Evolutionary conservation across 345 rosid species (phyloP).

Genomic region (Boechera divaricarpa): DNA sequence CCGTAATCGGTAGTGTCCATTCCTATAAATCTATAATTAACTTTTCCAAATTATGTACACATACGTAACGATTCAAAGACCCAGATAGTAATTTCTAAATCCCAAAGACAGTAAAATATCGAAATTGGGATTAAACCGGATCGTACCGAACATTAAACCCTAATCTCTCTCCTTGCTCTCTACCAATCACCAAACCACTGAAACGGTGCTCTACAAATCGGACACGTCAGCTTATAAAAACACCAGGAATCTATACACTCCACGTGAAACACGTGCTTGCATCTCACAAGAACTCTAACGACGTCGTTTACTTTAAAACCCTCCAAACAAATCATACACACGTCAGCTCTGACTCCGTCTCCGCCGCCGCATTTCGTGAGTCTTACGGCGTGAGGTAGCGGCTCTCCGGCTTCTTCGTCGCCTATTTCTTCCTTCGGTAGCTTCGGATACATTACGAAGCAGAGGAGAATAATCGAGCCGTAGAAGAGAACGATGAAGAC

Average conservation of each 20-base stretch:
- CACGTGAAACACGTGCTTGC: conserved; percentile 48
- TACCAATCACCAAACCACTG: conserved; percentile 41
- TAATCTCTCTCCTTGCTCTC: neutral
- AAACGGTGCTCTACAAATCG: conserved; percentile 45
- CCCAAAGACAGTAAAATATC: conserved; percentile 11
- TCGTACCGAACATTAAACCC: conserved; percentile 32
- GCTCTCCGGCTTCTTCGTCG: conserved; percentile 42
- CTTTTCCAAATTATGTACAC: neutral
- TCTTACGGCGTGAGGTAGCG: conserved; percentile 38
- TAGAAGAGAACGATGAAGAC: conserved; percentile 36
- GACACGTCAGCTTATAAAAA: conserved; percentile 46
- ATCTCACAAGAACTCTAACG: conserved; percentile 38
- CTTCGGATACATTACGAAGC: conserved; percentile 43
- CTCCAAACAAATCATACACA: conserved; percentile 44
- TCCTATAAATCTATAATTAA: neutral
- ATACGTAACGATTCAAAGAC: conserved; percentile 14
- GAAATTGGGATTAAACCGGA: conserved; percentile 30
- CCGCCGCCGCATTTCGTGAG: conserved; percentile 17
- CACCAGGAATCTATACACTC: conserved; percentile 47
- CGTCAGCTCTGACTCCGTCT: conserved; percentile 13
- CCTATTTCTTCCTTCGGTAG: conserved; percentile 26
- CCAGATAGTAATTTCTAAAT: conserved; percentile 7
- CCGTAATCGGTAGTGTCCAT: neutral
- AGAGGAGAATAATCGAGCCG: conserved; percentile 34
- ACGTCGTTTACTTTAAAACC: conserved; percentile 34